These are phyloP conservation scores for Populus nigra DNA, from an alignment of 345 rosid species.

Conservation along the genomic window DNA sequence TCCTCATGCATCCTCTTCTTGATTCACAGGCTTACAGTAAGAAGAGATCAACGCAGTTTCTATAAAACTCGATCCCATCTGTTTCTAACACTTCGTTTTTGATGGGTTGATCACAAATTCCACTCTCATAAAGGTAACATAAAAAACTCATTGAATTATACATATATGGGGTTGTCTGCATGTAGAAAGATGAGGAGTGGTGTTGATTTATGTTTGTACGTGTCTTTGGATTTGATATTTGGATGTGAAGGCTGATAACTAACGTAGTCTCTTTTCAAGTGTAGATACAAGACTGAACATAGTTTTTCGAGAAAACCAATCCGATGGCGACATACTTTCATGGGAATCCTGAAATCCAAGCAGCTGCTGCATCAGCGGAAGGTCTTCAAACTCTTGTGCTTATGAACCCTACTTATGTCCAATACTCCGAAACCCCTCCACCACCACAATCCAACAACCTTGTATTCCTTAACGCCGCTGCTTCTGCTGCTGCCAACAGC, in stretches of 20 bases:
- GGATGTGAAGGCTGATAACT: conserved; percentile 24
- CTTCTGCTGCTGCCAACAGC: conserved; percentile 24
- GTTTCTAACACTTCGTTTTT: neutral
- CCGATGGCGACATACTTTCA: conserved; percentile 81
- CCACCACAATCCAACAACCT: conserved; percentile 40
- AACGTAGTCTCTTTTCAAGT: conserved; percentile 27
- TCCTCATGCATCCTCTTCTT: neutral
- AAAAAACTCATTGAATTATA: too few species aligned
- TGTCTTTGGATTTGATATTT: conserved; percentile 12
- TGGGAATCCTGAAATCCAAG: conserved; percentile 73
- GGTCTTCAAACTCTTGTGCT: conserved; percentile 92
- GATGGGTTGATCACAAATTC: conserved; percentile 23
- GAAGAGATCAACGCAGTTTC: neutral
- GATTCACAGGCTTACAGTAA: neutral
- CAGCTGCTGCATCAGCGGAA: conserved; percentile 36
- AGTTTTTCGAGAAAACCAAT: conserved; percentile 9
- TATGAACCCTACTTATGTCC: conserved; percentile 94
- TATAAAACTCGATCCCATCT: too few species aligned
- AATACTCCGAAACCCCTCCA: conserved; percentile 60
- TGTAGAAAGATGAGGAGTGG: neutral
- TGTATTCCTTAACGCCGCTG: conserved; percentile 52
- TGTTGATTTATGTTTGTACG: too few species aligned
- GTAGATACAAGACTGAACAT: conserved; percentile 1
- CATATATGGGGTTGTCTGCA: neutral
- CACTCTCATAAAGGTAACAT: conserved; percentile 1